Evolutionary conservation across 2,329 filamentous ascomycete species (phyloP).

Genomic region (Lachnellula cervina): DNA sequence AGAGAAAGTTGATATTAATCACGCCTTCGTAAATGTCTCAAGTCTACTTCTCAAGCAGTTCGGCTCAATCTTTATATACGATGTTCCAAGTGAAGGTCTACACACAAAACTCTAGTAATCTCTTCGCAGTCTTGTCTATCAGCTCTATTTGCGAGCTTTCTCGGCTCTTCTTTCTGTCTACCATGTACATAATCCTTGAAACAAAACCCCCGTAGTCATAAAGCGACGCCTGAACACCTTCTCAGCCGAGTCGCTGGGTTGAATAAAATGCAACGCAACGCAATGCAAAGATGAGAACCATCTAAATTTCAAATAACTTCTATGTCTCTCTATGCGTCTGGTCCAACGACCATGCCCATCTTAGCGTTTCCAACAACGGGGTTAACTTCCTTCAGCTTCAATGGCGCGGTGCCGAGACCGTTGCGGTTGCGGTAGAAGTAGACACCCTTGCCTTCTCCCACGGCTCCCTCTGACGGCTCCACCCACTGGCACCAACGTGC

Average conservation of each 20-base stretch:
- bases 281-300: too few species aligned
- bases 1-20: too few species aligned
- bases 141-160: constrained; percentile 15
- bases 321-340: background rate
- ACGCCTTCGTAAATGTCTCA: too few species aligned
- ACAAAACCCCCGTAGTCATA: constrained; percentile 8
- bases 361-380: constrained; percentile 8
- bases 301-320: background rate
- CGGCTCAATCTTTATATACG: background rate
- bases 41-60: background rate
- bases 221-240: constrained; percentile 10
- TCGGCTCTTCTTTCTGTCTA: background rate
- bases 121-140: constrained; percentile 7
- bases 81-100: background rate
- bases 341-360: constrained; percentile 10
- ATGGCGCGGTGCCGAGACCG: constrained; percentile 57
- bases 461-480: constrained; percentile 78
- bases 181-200: background rate
- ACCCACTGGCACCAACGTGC: constrained; percentile 95
- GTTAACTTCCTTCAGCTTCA: constrained; percentile 21
- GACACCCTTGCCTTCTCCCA: constrained; percentile 77
- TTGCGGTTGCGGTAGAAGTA: constrained; percentile 98
- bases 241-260: constrained; percentile 7
- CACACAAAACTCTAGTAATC: constrained; percentile 7
- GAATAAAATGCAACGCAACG: constrained; percentile 10